Evolutionary conservation across 2,329 filamentous ascomycete species (phyloP), one percentile per base, ranked within the genome.

Genomic region (Verticillium longisporum): DNA sequence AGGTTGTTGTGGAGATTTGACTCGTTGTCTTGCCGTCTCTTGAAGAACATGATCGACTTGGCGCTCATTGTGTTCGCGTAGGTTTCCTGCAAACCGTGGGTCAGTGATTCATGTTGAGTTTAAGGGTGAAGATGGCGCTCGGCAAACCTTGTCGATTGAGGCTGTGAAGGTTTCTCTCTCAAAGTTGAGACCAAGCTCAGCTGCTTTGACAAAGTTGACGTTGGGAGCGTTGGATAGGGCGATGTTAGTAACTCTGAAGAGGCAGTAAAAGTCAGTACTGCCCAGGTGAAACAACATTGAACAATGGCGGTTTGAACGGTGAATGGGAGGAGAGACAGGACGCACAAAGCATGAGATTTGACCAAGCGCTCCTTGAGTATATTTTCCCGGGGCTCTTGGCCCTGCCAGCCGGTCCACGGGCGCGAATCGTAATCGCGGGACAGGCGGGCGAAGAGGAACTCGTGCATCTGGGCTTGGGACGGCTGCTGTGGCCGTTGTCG

Each of bases 21-120:
- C 55, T 80, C 80, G 65, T 83, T 80, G 4, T 73, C 74, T 64
- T 84, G 78, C 45, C 83, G 80, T 64, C 78, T 80, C 61, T 75
- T 76, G 61, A 78, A 78, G 55, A 84, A 76, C 5, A 86, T 82
- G 57, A 76, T 67, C 0, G 77, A 74, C 64, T 81, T 83, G 11
- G 65, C 68, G 1, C 67, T 67, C 69, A 86, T 78, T 36, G 74
- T 71, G 58, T 77, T 73, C 15, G 85, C 82, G 65, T 86, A 86
- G 0, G 70, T 71, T 59, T 75, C 72, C 83, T 86, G 59, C 5
- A 59, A 26, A 26, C 26, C 26, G 5, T 13, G 55, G 11, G 33
- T 58, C 4, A 36, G 67, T 72, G 55, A 72, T 67, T 63, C 2
- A 11, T 5, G 1, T 13, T 10, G 50, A 67, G 56, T 18, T 7